Base-by-base conservation (phyloP, 1,139 yeast genomes). In the Petasospora rhodanensis region DNA sequence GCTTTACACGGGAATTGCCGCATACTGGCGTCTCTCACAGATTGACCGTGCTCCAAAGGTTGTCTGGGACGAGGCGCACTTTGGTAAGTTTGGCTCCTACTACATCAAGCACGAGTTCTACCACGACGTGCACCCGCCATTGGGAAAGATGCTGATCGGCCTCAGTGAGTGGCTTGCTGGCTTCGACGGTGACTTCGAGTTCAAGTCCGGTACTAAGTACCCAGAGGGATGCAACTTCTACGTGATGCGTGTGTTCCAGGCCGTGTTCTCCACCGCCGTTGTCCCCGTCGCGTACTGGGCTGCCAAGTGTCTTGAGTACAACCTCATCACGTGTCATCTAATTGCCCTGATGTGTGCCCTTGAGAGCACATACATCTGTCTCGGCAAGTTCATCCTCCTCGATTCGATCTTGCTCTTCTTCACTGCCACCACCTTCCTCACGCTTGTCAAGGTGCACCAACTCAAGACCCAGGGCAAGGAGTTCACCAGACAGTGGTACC, bases 51-150 rank as follows among this genome's bases (percentile, higher is more conserved):
- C 82, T 24, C 61, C 72, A 34, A 60, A 66, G 24, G 96, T 93
- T 9, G 79, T 87, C 7, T 91, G 99, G 99, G 98, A 89, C 60
- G 96, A 86, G 55, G 96, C 96, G 7, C 96, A 85, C 64, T 83
- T 83, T 61, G 70, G 69, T 14, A 64, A 65, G 42, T 76, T 76
- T 52, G 83, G 81, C 5, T 70, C 79, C 3, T 65, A 74, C 43
- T 80, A 80, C 51, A 61, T 79, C 40, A 68, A 70, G 38, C 76
- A 76, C 46, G 83, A 78, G 45, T 76, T 76, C 50, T 80, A 80
- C 52, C 82, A 78, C 47, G 91, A 80, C 55, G 87, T 80, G 5
- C 91, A 80, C 52, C 91, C 91, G 11, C 91, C 91, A 2, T 60
- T 80, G 42, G 87, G 87, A 6, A 80, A 80, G 52, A 69, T 80